Evolutionary conservation across 441 rosid genomes (phyloP).

Genomic region (Hura crepitans): DNA sequence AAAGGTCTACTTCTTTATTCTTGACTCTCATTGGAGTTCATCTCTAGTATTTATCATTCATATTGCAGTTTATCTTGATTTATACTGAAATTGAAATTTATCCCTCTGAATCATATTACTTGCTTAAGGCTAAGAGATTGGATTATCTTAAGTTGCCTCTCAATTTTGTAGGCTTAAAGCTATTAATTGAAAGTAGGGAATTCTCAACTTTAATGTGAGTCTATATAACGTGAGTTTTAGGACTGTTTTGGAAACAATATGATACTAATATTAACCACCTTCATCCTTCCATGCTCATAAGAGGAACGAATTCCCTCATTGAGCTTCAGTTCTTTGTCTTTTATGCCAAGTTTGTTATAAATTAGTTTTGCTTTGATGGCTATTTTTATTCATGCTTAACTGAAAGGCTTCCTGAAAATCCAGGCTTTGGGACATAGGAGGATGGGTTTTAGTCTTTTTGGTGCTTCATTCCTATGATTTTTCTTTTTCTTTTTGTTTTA

Average conservation of each 20-base stretch:
- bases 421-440: background rate
- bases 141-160: background rate
- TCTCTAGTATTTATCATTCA: background rate
- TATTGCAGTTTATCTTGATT: too few species aligned
- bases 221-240: background rate
- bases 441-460: background rate
- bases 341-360: background rate
- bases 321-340: background rate
- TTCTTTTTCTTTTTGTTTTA: background rate
- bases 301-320: conserved; percentile 1
- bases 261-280: background rate
- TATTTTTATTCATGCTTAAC: background rate
- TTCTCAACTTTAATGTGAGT: background rate
- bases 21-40: conserved; percentile 3
- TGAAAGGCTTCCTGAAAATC: background rate
- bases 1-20: conserved; percentile 47
- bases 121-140: background rate
- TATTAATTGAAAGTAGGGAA: background rate
- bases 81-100: background rate
- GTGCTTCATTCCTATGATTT: background rate
- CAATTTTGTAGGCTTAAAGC: background rate
- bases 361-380: background rate
- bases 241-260: background rate
- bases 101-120: background rate
- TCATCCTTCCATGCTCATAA: background rate